phyloP scores from a whole-genome alignment of 1,139 yeast species.

The Meyerozyma elateridarum region DNA sequence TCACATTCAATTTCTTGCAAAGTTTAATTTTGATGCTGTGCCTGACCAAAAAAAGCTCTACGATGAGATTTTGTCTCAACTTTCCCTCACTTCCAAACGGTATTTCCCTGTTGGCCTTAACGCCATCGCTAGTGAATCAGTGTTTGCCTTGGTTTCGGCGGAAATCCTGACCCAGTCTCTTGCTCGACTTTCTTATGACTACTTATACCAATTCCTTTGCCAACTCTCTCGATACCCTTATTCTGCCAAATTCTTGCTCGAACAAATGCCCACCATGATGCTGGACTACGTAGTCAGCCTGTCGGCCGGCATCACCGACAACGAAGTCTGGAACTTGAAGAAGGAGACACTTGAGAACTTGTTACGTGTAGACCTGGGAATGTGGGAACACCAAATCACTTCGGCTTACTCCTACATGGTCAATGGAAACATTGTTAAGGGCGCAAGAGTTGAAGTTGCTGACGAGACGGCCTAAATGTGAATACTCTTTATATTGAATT shows the following conservation, averaged over 20 bases:
- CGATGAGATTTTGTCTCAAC: neutral
- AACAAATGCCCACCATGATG: slow-evolving; percentile 1
- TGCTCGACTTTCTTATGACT: slow-evolving; percentile 1
- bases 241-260: neutral
- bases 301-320: neutral
- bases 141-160: neutral
- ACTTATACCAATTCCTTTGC: slow-evolving; percentile 2
- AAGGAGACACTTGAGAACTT: neutral
- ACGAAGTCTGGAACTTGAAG: neutral
- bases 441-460: neutral
- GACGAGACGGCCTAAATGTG: slow-evolving; percentile 1
- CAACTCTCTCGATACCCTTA: neutral
- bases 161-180: neutral
- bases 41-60: neutral
- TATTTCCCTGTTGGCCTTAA: slow-evolving; percentile 1
- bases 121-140: neutral
- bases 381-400: slow-evolving; percentile 2
- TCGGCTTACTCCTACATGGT: neutral
- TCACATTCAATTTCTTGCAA: slow-evolving; percentile 1
- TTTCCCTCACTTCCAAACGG: neutral
- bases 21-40: neutral
- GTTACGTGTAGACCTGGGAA: slow-evolving; percentile 1
- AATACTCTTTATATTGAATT: no score
- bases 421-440: slow-evolving; percentile 1
- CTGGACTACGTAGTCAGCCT: slow-evolving; percentile 1